Conservation (phyloP, 306 rosid genomes). For the Boehmeria nivea region DNA sequence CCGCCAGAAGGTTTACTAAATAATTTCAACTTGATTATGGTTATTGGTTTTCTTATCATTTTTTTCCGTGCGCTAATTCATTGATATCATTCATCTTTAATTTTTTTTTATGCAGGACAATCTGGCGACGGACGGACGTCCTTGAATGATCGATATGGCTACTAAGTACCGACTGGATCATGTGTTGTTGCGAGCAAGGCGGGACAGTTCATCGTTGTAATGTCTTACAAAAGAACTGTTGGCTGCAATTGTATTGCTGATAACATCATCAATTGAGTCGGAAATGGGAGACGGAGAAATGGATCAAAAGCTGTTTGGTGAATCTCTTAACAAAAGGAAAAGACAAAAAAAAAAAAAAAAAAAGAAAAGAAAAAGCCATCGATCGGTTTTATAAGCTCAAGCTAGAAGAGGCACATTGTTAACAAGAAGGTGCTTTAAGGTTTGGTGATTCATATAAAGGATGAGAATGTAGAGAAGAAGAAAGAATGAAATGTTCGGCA, state of each 20-base stretch:
- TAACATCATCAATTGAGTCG: neutral
- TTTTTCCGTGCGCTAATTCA: constrained; percentile 4
- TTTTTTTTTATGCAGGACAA: constrained; percentile 66
- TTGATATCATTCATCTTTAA: neutral
- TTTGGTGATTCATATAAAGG: too few relatives aligned
- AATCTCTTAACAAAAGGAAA: neutral
- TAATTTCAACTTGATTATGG: constrained; percentile 13
- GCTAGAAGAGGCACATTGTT: neutral
- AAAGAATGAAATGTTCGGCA: too few relatives aligned
- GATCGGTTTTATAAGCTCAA: neutral
- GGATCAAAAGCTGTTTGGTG: neutral
- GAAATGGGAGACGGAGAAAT: neutral
- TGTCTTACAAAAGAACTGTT: neutral
- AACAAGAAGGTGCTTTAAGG: too few relatives aligned
- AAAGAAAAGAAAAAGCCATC: too few relatives aligned
- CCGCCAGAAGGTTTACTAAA: constrained; percentile 73
- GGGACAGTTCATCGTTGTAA: neutral
- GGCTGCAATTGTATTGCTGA: too few relatives aligned
- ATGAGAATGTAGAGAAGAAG: too few relatives aligned
- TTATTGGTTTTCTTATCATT: neutral
- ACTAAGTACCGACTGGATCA: constrained; percentile 27
- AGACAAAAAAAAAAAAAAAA: too few relatives aligned
- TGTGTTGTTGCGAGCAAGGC: too few relatives aligned
- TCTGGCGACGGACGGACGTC: constrained; percentile 90
- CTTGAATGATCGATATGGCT: constrained; percentile 74